Conservation (phyloP, 2,329 filamentous ascomycete species). For the Fusarium ramigenum region DNA sequence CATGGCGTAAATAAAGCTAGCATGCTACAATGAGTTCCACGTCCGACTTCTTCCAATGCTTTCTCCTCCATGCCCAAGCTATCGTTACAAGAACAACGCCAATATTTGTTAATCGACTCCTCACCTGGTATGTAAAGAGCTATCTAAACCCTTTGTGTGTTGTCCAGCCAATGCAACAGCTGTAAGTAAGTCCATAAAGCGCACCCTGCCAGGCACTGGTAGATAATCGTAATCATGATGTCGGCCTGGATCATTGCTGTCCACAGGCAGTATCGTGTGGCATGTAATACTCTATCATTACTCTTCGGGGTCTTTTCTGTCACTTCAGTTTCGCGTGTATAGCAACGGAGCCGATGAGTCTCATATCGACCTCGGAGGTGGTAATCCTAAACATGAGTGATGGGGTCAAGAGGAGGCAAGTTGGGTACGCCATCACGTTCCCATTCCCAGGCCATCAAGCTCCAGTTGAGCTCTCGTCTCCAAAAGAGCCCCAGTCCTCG, state of each 20-base stretch:
- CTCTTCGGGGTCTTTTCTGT: constrained; percentile 19
- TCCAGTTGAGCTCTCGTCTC: constrained; percentile 86
- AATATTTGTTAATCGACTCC: constrained; percentile 30
- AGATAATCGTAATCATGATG: constrained; percentile 17
- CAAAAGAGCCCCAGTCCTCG: constrained; percentile 75
- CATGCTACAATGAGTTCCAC: constrained; percentile 14
- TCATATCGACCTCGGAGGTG: constrained; percentile 52
- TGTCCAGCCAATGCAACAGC: constrained; percentile 45
- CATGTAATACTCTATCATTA: constrained; percentile 29
- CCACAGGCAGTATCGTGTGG: constrained; percentile 18
- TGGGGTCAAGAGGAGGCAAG: constrained; percentile 56
- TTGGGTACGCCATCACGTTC: constrained; percentile 57
- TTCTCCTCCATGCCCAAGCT: constrained; percentile 37
- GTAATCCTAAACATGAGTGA: constrained; percentile 61
- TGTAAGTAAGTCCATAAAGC: constrained; percentile 35
- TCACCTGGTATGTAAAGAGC: constrained; percentile 52
- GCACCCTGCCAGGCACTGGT: constrained; percentile 15
- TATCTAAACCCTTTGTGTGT: constrained; percentile 61
- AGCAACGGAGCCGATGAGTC: constrained; percentile 41
- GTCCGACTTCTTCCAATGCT: constrained; percentile 24
- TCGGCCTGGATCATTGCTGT: constrained; percentile 6
- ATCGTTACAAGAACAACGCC: constrained; percentile 35
- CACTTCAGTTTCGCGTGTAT: constrained; percentile 13
- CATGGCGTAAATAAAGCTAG: constrained; percentile 18
- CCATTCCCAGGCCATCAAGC: constrained; percentile 83